Percentiles rank a stretch among this genome's conserved stretches.
phyloP scores from a whole-genome alignment of 2,329 filamentous ascomycete genomes.

The Aspergillus flavus region DNA sequence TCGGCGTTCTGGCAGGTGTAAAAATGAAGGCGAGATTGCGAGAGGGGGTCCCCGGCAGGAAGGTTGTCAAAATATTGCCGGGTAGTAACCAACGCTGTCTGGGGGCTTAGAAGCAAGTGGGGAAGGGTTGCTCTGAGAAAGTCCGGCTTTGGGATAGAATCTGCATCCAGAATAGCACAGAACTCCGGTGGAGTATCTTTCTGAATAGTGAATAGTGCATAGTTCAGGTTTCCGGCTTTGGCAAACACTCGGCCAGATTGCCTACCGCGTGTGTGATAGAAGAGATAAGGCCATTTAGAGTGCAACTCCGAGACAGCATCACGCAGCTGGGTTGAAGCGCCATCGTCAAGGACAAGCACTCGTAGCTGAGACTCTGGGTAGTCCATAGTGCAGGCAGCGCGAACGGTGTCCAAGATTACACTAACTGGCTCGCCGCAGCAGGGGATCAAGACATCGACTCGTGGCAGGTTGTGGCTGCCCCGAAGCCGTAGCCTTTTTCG shows the following conservation, averaged over 20 bases:
- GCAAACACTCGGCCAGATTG: slow-evolving; percentile 33
- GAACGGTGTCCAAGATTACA: slow-evolving; percentile 59
- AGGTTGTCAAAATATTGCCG: slow-evolving; percentile 40
- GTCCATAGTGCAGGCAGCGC: slow-evolving; percentile 58
- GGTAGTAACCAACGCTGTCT: slow-evolving; percentile 35
- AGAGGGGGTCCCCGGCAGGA: slow-evolving; percentile 33
- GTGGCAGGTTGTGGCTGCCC: slow-evolving; percentile 50
- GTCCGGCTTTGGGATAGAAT: slow-evolving; percentile 38
- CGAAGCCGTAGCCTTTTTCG: slow-evolving; percentile 27
- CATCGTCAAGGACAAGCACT: slow-evolving; percentile 61
- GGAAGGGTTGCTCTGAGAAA: slow-evolving; percentile 42
- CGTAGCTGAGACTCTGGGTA: slow-evolving; percentile 58
- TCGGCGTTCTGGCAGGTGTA: slow-evolving; percentile 37
- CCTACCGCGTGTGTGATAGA: slow-evolving; percentile 57
- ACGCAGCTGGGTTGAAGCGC: slow-evolving; percentile 47
- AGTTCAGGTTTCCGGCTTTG: slow-evolving; percentile 44
- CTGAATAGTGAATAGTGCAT: slow-evolving; percentile 31
- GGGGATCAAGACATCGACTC: slow-evolving; percentile 59
- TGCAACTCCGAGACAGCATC: slow-evolving; percentile 43
- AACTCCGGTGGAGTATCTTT: slow-evolving; percentile 30
- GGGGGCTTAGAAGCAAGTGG: slow-evolving; percentile 32
- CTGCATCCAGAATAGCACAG: slow-evolving; percentile 38
- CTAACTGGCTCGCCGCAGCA: slow-evolving; percentile 62
- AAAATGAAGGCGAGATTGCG: slow-evolving; percentile 34
- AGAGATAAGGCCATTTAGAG: slow-evolving; percentile 51